Evolutionary conservation across 495 filamentous ascomycete genomes (phyloP), one percentile per base, ranked within the genome.

Genomic region (Penicillium ochrochloron): DNA sequence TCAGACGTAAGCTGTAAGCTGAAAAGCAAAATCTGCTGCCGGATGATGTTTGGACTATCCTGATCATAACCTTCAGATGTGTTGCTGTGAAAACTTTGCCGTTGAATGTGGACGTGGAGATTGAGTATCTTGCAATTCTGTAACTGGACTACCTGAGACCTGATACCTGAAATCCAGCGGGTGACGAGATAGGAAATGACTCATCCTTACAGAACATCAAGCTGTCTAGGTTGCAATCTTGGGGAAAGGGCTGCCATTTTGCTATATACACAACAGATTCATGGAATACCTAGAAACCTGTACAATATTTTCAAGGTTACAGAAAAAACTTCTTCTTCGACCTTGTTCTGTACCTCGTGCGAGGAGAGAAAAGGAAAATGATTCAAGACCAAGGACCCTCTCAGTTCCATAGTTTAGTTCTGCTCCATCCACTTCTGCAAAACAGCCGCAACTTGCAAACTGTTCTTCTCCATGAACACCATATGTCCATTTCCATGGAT

Each of bases 401-500:
- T 31, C 27, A 0, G 2, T 21, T 54, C 29, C 25, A 31, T 5
- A 46, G 19, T 27, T 29, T 53, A 61, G 23, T 8, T 55, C 14
- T 34, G 29, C 57, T 70, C 65, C 60, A 84, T 78, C 81, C 82
- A 84, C 37, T 63, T 60, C 50, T 78, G 67, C 17, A 86, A 53
- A 27, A 73, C 58, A 10, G 57, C 68, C 2, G 83, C 84, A 58
- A 86, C 78, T 5, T 74, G 66, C 54, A 82, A 73, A 65, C 79
- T 88, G 58, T 88, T 89, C 76, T 80, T 85, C 75, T 89, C 86
- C 65, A 88, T 71, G 63, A 86, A 86, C 57, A 83, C 75, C 69
- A 88, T 77, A 70, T 88, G 85, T 11, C 82, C 86, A 68, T 89
- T 88, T 2, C 88, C 86, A 35, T 75, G 64, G 29, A 88, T 82